phyloP scores from a whole-genome alignment of 1,284 basidiomycete species.

The Ustilago nuda region DNA sequence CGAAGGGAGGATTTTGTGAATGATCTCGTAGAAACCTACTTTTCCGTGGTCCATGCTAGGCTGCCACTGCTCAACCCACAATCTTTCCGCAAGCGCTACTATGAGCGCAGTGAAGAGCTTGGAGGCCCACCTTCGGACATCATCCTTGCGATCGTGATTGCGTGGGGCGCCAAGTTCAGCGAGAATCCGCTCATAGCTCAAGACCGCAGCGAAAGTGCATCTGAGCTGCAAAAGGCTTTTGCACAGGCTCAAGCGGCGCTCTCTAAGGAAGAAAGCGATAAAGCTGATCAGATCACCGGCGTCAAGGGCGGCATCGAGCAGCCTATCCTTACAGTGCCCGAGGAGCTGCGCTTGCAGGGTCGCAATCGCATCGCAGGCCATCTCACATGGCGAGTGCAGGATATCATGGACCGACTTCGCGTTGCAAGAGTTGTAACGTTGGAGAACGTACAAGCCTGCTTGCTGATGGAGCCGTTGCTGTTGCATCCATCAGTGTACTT shows the following conservation, averaged over 20 bases:
- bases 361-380: slow-evolving; percentile 82
- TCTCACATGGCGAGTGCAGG: slow-evolving; percentile 74
- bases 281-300: slow-evolving; percentile 46
- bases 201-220: slow-evolving; percentile 78
- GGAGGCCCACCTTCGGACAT: slow-evolving; percentile 73
- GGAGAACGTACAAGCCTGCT: slow-evolving; percentile 75
- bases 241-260: slow-evolving; percentile 44
- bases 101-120: slow-evolving; percentile 36
- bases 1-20: slow-evolving; percentile 53
- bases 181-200: slow-evolving; percentile 83
- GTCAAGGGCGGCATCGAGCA: slow-evolving; percentile 52
- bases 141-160: slow-evolving; percentile 85
- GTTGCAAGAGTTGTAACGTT: slow-evolving; percentile 82
- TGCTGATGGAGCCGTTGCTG: slow-evolving; percentile 56
- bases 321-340: slow-evolving; percentile 46
- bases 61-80: slow-evolving; percentile 54
- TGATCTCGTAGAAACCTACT: slow-evolving; percentile 58
- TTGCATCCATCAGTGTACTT: slow-evolving; percentile 39
- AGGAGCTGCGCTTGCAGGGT: slow-evolving; percentile 67
- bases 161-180: slow-evolving; percentile 91
- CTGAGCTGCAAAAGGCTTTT: slow-evolving; percentile 42
- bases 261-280: slow-evolving; percentile 40
- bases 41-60: slow-evolving; percentile 56
- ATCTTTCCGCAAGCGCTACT: slow-evolving; percentile 47
- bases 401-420: slow-evolving; percentile 79